A percentile compares a stretch with the other conserved stretches of the same genome.
Conservation (phyloP, 2,329 filamentous ascomycete species). For the Atkinsonella hypoxylon region DNA sequence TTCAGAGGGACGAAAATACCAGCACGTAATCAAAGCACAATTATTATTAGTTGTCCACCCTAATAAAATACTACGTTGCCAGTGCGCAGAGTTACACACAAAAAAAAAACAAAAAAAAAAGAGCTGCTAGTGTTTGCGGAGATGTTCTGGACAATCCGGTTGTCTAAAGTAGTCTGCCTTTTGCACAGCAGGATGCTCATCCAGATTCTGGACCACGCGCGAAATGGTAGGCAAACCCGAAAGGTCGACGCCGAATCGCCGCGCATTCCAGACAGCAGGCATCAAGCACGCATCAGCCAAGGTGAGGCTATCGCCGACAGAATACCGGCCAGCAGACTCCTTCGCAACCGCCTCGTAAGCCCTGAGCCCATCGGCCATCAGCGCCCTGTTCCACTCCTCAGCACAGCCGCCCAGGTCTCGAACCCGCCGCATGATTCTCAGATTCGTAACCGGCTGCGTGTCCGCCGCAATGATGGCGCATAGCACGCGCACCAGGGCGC, state of each 20-base stretch:
- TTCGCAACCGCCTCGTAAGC: constrained; percentile 39
- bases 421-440: constrained; percentile 38
- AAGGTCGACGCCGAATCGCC: constrained; percentile 42
- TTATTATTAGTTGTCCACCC: too few species aligned
- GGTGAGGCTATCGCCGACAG: constrained; percentile 41
- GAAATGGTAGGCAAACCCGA: constrained; percentile 32
- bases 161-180: constrained; percentile 42
- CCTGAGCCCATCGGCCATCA: constrained; percentile 39
- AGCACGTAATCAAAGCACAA: too few species aligned
- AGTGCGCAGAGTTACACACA: too few species aligned
- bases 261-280: constrained; percentile 45
- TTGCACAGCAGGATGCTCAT: constrained; percentile 35
- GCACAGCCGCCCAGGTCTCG: constrained; percentile 29
- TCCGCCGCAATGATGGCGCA: constrained; percentile 43
- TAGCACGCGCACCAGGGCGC: constrained; percentile 41
- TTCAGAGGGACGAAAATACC: too few species aligned
- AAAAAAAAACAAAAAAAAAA: neutral
- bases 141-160: constrained; percentile 31
- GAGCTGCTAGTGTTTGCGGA: constrained; percentile 10
- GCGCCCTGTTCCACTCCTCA: constrained; percentile 36
- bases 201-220: constrained; percentile 32
- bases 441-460: constrained; percentile 48
- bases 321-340: constrained; percentile 34
- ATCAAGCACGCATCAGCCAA: constrained; percentile 47
- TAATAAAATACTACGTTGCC: too few species aligned